Evolutionary conservation across 2,329 filamentous ascomycete genomes (phyloP).

Genomic region (Amphichorda felina): DNA sequence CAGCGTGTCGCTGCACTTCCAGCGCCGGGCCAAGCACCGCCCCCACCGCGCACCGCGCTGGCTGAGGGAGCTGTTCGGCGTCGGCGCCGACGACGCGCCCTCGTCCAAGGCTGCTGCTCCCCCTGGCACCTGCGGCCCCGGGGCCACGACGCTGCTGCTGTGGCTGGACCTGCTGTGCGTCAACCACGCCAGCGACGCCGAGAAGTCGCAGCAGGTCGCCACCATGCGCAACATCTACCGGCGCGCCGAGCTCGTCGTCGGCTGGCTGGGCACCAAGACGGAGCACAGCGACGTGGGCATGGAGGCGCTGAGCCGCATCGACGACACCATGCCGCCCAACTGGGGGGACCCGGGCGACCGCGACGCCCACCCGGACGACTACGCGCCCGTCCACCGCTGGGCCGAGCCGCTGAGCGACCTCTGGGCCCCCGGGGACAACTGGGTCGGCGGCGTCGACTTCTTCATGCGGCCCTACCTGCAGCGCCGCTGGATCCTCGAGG

Average conservation of each 20-base stretch:
- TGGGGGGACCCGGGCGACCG: constrained; percentile 15
- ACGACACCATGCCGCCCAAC: constrained; percentile 12
- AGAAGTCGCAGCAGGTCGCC: constrained; percentile 5
- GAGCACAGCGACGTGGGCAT: constrained; percentile 9
- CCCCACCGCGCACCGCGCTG: constrained; percentile 7
- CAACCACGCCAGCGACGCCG: constrained; percentile 6
- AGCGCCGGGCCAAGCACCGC: constrained; percentile 5
- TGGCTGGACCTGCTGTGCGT: constrained; percentile 11
- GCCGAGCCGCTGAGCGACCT: constrained; percentile 7
- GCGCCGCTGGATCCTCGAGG: constrained; percentile 16
- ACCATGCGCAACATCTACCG: constrained; percentile 7
- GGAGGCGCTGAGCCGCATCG: constrained; percentile 7
- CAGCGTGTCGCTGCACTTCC: constrained; percentile 8
- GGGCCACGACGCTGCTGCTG: constrained; percentile 1
- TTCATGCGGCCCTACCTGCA: constrained; percentile 13
- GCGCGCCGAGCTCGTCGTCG: constrained; percentile 10
- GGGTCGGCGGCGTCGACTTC: constrained; percentile 11
- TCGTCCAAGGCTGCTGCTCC: neutral
- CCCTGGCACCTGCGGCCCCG: neutral
- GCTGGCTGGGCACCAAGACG: constrained; percentile 11
- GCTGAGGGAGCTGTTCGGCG: constrained; percentile 7
- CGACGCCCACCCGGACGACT: constrained; percentile 13
- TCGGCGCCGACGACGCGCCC: constrained; percentile 1
- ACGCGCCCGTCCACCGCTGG: constrained; percentile 13
- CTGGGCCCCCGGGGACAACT: constrained; percentile 9